A percentile compares a stretch with the other conserved stretches of the same genome.
These are phyloP conservation scores for Aspergillus clavatus DNA, from an alignment of 2,329 filamentous ascomycete genomes.

Conservation along the genomic window DNA sequence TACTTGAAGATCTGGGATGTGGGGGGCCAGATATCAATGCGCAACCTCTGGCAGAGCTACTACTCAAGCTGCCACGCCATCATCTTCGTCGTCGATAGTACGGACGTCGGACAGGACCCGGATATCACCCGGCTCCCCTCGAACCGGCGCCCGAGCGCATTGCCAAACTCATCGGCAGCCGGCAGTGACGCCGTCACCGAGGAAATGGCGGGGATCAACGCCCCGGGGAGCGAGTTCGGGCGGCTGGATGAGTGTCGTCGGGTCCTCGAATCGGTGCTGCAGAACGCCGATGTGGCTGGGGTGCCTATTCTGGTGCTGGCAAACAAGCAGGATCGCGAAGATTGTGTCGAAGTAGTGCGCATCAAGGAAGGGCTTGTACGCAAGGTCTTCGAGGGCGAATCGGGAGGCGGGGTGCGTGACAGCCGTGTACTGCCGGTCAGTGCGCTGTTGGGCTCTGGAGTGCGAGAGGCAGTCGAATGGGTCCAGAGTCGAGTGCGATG, in stretches of 20 bases:
- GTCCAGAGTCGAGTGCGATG: slow-evolving; percentile 85
- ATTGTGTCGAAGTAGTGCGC: slow-evolving; percentile 92
- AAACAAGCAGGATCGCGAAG: slow-evolving; percentile 96
- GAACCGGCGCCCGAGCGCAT: slow-evolving; percentile 24
- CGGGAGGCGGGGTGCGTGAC: slow-evolving; percentile 78
- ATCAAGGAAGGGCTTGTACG: slow-evolving; percentile 97
- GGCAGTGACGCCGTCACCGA: slow-evolving; percentile 27
- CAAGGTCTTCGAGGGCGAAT: slow-evolving; percentile 92
- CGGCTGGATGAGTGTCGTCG: slow-evolving; percentile 82
- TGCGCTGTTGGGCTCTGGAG: slow-evolving; percentile 75
- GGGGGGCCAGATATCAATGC: slow-evolving; percentile 82
- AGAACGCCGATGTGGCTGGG: slow-evolving; percentile 80
- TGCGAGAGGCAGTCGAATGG: slow-evolving; percentile 96
- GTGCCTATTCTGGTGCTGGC: slow-evolving; percentile 88
- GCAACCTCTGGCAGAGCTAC: slow-evolving; percentile 92
- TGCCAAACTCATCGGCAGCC: slow-evolving; percentile 16
- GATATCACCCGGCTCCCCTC: slow-evolving; percentile 53
- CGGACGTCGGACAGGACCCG: slow-evolving; percentile 78
- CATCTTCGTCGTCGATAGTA: slow-evolving; percentile 94
- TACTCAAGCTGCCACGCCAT: slow-evolving; percentile 93
- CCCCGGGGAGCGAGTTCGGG: slow-evolving; percentile 34
- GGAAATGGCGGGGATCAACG: slow-evolving; percentile 33
- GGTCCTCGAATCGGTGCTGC: slow-evolving; percentile 84
- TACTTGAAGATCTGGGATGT: slow-evolving; percentile 99
- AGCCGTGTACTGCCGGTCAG: slow-evolving; percentile 86